A percentile compares a stretch with the other conserved stretches of the same genome.
Conservation (phyloP, 805 yeast species). For the Sugiyamaella boreocaroliniensis region DNA sequence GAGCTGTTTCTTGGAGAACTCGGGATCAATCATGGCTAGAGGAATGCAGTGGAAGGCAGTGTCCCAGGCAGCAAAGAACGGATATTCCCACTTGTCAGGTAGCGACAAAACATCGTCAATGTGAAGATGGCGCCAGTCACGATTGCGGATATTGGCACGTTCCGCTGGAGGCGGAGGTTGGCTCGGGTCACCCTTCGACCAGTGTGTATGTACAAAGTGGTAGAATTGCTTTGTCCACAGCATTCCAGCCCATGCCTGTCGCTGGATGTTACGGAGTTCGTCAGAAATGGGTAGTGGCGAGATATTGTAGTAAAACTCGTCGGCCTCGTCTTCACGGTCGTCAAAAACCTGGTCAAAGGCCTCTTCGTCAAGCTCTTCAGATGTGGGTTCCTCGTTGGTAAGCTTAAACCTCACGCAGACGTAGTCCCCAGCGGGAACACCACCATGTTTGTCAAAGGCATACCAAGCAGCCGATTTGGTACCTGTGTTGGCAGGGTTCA, state of each 20-base stretch:
- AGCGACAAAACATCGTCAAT: slow-evolving; percentile 80
- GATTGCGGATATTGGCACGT: slow-evolving; percentile 80
- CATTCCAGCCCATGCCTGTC: slow-evolving; percentile 92
- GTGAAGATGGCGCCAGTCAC: slow-evolving; percentile 83
- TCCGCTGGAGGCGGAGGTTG: slow-evolving; percentile 62
- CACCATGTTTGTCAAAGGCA: slow-evolving; percentile 66
- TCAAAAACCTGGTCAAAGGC: slow-evolving; percentile 63
- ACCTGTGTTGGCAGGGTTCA: slow-evolving; percentile 66
- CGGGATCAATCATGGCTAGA: slow-evolving; percentile 87
- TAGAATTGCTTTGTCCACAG: slow-evolving; percentile 92
- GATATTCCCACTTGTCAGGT: slow-evolving; percentile 96
- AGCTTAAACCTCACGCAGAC: slow-evolving; percentile 78
- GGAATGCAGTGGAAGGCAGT: slow-evolving; percentile 94
- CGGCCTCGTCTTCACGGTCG: slow-evolving; percentile 78
- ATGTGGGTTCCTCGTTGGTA: slow-evolving; percentile 31
- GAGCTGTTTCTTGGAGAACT: slow-evolving; percentile 81
- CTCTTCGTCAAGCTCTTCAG: slow-evolving; percentile 51
- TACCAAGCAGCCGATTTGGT: slow-evolving; percentile 85
- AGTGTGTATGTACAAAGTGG: slow-evolving; percentile 74
- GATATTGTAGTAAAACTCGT: slow-evolving; percentile 83
- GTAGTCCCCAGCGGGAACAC: slow-evolving; percentile 79
- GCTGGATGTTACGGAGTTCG: slow-evolving; percentile 71
- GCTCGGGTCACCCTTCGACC: slow-evolving; percentile 81
- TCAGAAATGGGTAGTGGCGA: slow-evolving; percentile 80
- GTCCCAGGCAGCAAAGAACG: slow-evolving; percentile 96